Evolutionary conservation across 768 basidiomycete species (phyloP).

Genomic region (Artomyces pyxidatus): DNA sequence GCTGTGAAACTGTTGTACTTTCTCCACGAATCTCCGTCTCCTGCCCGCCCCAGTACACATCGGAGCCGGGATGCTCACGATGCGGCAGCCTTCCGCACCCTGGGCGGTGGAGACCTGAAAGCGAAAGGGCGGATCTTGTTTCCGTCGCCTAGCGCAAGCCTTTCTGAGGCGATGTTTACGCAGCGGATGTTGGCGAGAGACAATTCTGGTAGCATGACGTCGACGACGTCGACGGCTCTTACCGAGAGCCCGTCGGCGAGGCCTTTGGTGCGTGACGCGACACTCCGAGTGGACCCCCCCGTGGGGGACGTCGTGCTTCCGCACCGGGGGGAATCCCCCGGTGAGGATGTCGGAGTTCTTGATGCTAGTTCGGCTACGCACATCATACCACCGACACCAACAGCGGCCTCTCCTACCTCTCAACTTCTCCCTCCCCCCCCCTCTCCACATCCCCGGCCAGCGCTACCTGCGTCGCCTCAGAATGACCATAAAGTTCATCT

Average conservation of each 20-base stretch:
- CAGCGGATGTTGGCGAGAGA: slow-evolving; percentile 21
- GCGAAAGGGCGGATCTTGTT: slow-evolving; percentile 68
- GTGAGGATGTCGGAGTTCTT: neutral
- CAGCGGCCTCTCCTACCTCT: slow-evolving; percentile 1
- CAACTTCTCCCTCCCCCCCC: slow-evolving; percentile 11
- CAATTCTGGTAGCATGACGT: slow-evolving; percentile 35
- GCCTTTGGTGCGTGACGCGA: slow-evolving; percentile 7
- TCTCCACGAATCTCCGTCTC: slow-evolving; percentile 80
- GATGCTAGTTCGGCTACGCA: slow-evolving; percentile 7
- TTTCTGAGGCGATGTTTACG: slow-evolving; percentile 7
- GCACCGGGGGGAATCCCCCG: neutral
- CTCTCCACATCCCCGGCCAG: slow-evolving; percentile 4
- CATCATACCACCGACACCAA: slow-evolving; percentile 15
- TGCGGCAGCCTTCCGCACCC: slow-evolving; percentile 44
- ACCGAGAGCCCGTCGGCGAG: slow-evolving; percentile 3
- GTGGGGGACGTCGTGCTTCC: slow-evolving; percentile 6
- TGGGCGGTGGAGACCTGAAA: slow-evolving; percentile 43
- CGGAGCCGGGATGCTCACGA: slow-evolving; percentile 41
- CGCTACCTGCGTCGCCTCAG: slow-evolving; percentile 3
- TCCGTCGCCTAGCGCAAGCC: slow-evolving; percentile 27
- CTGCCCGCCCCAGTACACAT: slow-evolving; percentile 51
- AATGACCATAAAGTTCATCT: slow-evolving; percentile 9
- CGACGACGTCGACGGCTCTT: slow-evolving; percentile 25
- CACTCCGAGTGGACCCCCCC: slow-evolving; percentile 4
- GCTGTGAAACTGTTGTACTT: slow-evolving; percentile 83